These are phyloP conservation scores for Omphalotus guepiniiformis DNA, from an alignment of 768 basidiomycete species.

Conservation along the genomic window DNA sequence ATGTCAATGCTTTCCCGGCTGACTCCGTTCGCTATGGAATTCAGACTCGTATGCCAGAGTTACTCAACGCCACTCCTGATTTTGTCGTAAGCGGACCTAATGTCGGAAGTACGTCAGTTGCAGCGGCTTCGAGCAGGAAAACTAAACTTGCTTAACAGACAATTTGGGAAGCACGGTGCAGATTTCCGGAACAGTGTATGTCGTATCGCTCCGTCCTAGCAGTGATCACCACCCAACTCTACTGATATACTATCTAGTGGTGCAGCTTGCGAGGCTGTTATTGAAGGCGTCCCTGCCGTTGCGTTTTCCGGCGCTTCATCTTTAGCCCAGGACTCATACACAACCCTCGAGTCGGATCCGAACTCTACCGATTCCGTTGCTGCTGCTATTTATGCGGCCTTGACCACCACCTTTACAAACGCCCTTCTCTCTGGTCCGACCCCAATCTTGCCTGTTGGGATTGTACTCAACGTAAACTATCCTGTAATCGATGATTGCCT, in stretches of 20 bases:
- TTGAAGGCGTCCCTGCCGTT: conserved; percentile 44
- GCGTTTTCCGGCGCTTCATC: conserved; percentile 39
- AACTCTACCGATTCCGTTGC: conserved; percentile 29
- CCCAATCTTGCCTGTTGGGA: conserved; percentile 37
- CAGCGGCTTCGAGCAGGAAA: no score
- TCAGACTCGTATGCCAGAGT: conserved; percentile 38
- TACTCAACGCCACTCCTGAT: conserved; percentile 36
- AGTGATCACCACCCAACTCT: background rate
- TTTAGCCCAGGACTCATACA: conserved; percentile 43
- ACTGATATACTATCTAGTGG: conserved; percentile 31
- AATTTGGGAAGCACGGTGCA: conserved; percentile 17
- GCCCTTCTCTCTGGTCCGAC: conserved; percentile 23
- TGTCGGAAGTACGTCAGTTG: conserved; percentile 33
- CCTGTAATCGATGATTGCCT: conserved; percentile 34
- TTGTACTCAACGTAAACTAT: conserved; percentile 49
- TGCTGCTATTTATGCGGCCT: conserved; percentile 39
- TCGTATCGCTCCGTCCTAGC: no score
- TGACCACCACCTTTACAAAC: conserved; percentile 35
- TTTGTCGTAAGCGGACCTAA: conserved; percentile 46
- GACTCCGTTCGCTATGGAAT: conserved; percentile 39
- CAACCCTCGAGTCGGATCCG: conserved; percentile 35
- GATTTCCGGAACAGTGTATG: conserved; percentile 42
- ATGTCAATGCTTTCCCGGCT: conserved; percentile 34
- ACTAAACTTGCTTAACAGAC: no score
- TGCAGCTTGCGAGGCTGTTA: conserved; percentile 44